These are phyloP conservation scores for Blastocystis sp. DNA, from an alignment of 352 stramenopile species.

Conservation along the genomic window DNA sequence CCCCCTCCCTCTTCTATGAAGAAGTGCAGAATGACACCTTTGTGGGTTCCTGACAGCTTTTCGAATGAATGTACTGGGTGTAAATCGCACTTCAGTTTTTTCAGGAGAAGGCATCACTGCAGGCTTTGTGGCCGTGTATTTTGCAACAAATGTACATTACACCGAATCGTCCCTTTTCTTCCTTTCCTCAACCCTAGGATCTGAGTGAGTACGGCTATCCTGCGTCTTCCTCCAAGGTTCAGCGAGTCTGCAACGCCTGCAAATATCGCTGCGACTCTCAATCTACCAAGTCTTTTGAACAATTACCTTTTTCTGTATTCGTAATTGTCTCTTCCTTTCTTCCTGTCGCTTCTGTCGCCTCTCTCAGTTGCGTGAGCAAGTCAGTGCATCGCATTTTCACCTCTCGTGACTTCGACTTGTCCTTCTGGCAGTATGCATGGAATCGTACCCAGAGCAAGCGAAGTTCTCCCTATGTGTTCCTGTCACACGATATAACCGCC, in stretches of 20 bases:
- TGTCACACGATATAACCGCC: background rate
- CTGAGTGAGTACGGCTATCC: conserved; percentile 31
- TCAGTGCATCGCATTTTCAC: conserved; percentile 6
- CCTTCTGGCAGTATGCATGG: background rate
- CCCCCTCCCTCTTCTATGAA: background rate
- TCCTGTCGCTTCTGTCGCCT: background rate
- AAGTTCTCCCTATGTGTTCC: background rate
- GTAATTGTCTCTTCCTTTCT: conserved; percentile 8
- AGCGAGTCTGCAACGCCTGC: background rate
- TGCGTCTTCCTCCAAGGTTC: background rate
- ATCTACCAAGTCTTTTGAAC: background rate
- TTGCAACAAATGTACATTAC: background rate
- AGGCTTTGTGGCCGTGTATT: conserved; percentile 23
- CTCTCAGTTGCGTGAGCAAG: background rate
- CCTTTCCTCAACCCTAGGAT: background rate
- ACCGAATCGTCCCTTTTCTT: background rate
- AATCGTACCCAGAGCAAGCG: background rate
- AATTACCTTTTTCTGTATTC: conserved; percentile 1
- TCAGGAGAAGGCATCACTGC: conserved; percentile 24
- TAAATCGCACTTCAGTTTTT: background rate
- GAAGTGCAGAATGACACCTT: background rate
- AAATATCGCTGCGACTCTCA: background rate
- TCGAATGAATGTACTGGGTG: background rate
- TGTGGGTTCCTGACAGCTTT: conserved; percentile 36
- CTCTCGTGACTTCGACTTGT: conserved; percentile 12